phyloP scores from a whole-genome alignment of 148 eudicot species.

The Polygonum aviculare region DNA sequence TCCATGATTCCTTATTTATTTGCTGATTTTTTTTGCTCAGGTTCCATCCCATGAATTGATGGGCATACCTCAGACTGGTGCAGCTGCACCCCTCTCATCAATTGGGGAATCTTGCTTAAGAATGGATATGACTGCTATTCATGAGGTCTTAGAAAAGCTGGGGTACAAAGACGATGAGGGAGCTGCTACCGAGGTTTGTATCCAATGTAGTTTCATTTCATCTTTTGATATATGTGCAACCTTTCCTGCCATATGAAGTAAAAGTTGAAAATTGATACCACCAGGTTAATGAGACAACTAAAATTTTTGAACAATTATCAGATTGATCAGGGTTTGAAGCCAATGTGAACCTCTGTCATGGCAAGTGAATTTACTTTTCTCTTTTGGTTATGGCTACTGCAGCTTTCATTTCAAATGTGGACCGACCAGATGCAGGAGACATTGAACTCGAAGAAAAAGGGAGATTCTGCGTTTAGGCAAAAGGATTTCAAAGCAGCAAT shows the following conservation, averaged over 20 bases:
- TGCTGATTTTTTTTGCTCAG: constrained; percentile 22
- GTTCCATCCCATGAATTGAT: constrained; percentile 78
- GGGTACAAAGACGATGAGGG: constrained; percentile 97
- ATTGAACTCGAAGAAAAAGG: constrained; percentile 84
- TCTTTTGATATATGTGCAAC: background rate
- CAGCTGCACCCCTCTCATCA: constrained; percentile 47
- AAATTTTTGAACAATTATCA: background rate
- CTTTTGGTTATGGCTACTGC: constrained; percentile 22
- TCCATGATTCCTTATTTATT: background rate
- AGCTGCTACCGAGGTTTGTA: constrained; percentile 90
- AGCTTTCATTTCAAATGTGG: constrained; percentile 99
- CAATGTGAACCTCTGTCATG: background rate
- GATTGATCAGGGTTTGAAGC: background rate
- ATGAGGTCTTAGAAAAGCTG: constrained; percentile 63
- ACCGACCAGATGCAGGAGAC: constrained; percentile 96
- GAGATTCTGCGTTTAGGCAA: constrained; percentile 79
- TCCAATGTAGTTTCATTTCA: background rate
- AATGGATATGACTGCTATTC: constrained; percentile 88
- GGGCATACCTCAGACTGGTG: constrained; percentile 64
- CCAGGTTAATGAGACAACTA: background rate
- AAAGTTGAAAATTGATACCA: background rate
- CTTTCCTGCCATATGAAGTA: background rate
- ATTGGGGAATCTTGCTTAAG: constrained; percentile 92
- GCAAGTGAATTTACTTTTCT: background rate
- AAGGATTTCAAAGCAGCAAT: constrained; percentile 72